These are phyloP conservation scores for Neltuma alba DNA, from an alignment of 306 rosid genomes.

Conservation along the genomic window DNA sequence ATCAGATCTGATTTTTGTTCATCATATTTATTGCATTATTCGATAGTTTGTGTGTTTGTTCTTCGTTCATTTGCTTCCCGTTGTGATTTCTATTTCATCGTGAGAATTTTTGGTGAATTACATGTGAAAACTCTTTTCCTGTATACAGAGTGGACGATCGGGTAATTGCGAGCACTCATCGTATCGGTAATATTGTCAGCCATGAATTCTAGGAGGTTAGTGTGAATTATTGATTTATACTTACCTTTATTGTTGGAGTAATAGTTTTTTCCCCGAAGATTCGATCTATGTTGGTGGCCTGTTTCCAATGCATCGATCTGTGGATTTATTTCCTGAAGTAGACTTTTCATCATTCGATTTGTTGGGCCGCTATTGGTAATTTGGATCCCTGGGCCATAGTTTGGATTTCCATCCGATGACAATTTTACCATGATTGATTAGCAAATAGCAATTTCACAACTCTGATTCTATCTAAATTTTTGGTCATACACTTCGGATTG, in stretches of 20 bases:
- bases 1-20: slow-evolving; percentile 30
- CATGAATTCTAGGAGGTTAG: slow-evolving; percentile 49
- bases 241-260: not conserved
- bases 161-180: not conserved
- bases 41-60: not conserved
- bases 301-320: not conserved
- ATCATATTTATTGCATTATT: not conserved
- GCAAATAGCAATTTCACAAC: not conserved
- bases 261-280: not conserved
- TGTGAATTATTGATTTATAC: not conserved
- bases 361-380: not conserved
- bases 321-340: slow-evolving; percentile 6
- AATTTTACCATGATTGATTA: not conserved
- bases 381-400: slow-evolving; percentile 14
- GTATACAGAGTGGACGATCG: slow-evolving; percentile 35
- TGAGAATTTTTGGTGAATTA: not conserved
- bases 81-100: not conserved
- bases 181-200: slow-evolving; percentile 30
- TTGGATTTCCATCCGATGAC: not conserved
- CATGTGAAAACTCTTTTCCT: slow-evolving; percentile 19
- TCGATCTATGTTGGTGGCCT: not conserved
- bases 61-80: not conserved
- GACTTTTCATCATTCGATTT: not conserved
- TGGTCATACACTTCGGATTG: not conserved
- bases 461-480: not conserved